Base-by-base conservation (phyloP, 371 early-diverging fungal genomes). In the Actinomucor elegans region DNA sequence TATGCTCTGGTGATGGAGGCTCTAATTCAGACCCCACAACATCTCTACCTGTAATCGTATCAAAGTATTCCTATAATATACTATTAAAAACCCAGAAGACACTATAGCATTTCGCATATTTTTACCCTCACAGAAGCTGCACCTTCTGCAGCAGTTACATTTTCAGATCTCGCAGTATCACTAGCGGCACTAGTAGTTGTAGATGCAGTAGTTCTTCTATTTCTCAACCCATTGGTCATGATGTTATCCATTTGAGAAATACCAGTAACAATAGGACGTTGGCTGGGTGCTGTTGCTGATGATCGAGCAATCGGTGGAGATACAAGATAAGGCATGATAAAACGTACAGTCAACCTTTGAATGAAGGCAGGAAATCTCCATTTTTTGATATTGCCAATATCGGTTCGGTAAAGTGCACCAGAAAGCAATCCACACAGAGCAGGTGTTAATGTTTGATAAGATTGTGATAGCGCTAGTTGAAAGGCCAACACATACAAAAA, bases 351-450 rank as follows among this genome's bases (percentile, higher is more conserved):
- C 1, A 75, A 35, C 0, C 23, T 44, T n/a, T 61, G 59, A 1
- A 80, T 10, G 0, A 57, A 15, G 5, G 18, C 15, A 9, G 88
- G 87, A 45, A 88, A 79, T 36, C 89, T 77, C 86, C 85, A 88
- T 21, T 69, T 61, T 48, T 79, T 77, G 8, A 87, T 74, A n/a
- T 80, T 77, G 3, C 72, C 77, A 46, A 83, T 50, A 54, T 86
- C 79, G 2, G 80, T 70, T 49, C 79, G 59, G 61, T 85, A 88
- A 10, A 88, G 59, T 5, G 79, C 74, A 14, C 87, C 89, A 0
- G 82, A 73, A 31, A 85, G 27, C 1, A 84, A 26, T 14, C 91
- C 91, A 53, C 85, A 81, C 0, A 75, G 8, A 12, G 76, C 71
- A 5, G 85, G 75, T 3, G 77, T 67, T 1, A 86, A 38, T 0